phyloP scores from a whole-genome alignment of 2,329 filamentous ascomycete species.

The Trichophyton simii region DNA sequence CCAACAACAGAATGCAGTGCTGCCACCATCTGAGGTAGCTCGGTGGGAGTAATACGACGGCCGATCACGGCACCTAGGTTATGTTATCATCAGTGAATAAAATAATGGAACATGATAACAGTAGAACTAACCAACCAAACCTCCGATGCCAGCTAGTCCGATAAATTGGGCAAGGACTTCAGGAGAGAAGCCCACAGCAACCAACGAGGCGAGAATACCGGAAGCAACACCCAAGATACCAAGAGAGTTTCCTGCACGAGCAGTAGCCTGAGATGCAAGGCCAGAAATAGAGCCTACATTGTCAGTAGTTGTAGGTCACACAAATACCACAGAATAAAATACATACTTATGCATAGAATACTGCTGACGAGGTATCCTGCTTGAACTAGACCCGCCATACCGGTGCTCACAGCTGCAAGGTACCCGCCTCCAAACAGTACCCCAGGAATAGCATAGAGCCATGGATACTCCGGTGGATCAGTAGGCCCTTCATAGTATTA shows the following conservation, averaged over 20 bases:
- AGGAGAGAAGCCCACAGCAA: constrained; percentile 66
- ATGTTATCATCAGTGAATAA: neutral
- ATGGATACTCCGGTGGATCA: constrained; percentile 77
- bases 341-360: constrained; percentile 60
- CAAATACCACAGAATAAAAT: neutral
- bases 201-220: constrained; percentile 69
- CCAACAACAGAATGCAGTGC: constrained; percentile 84
- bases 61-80: constrained; percentile 57
- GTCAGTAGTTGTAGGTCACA: neutral
- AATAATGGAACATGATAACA: neutral
- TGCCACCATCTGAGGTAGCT: constrained; percentile 78
- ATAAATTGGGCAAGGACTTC: constrained; percentile 71
- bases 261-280: constrained; percentile 69
- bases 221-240: constrained; percentile 75
- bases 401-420: constrained; percentile 65
- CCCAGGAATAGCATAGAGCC: constrained; percentile 70
- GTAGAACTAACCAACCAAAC: constrained; percentile 42
- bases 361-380: constrained; percentile 79
- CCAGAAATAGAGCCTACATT: constrained; percentile 54
- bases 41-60: constrained; percentile 74
- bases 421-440: constrained; percentile 69
- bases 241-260: constrained; percentile 71
- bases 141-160: constrained; percentile 59
- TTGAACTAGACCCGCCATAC: constrained; percentile 71
- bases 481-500: constrained; percentile 47